Percentiles rank a stretch among this genome's conserved stretches.
These are phyloP conservation scores for Hypsizygus marmoreus DNA, from an alignment of 768 basidiomycete genomes.

Conservation along the genomic window DNA sequence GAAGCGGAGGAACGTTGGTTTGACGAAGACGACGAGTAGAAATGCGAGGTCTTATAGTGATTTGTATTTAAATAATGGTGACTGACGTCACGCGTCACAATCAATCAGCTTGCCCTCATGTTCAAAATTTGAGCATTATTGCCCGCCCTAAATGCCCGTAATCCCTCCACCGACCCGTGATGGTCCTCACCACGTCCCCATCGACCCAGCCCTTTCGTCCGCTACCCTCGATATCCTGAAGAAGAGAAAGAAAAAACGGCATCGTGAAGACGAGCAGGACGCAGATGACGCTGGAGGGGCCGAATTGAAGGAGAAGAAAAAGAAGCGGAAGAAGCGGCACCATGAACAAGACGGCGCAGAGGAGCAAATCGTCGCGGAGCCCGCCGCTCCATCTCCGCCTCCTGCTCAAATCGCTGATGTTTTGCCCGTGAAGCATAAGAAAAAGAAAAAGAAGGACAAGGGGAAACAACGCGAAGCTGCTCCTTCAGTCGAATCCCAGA, in stretches of 20 bases:
- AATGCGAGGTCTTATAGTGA: not conserved
- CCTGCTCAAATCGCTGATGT: not conserved
- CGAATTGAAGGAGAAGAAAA: constrained; percentile 19
- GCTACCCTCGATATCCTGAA: constrained; percentile 16
- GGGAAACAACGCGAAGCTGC: constrained; percentile 30
- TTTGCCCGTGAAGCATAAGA: constrained; percentile 27
- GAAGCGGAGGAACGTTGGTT: constrained; percentile 76
- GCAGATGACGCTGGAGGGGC: constrained; percentile 14
- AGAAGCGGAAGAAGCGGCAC: constrained; percentile 38
- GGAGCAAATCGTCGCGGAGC: constrained; percentile 5
- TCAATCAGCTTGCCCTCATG: constrained; percentile 13
- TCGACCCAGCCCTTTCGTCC: constrained; percentile 1
- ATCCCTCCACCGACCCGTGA: constrained; percentile 8
- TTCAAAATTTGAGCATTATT: constrained; percentile 19
- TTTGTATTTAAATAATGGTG: not conserved
- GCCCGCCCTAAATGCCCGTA: constrained; percentile 51
- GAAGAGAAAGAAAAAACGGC: constrained; percentile 43
- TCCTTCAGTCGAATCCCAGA: constrained; percentile 17
- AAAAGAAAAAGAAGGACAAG: constrained; percentile 33
- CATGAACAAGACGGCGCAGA: constrained; percentile 1
- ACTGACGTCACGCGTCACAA: constrained; percentile 11
- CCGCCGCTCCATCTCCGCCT: not conserved
- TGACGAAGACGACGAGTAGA: constrained; percentile 57
- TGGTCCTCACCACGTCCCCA: constrained; percentile 2
- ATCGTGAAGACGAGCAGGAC: constrained; percentile 27